Evolutionary conservation across 805 yeast species (phyloP), one percentile per base, ranked within the genome.

Genomic region (Ogataea zsoltii): DNA sequence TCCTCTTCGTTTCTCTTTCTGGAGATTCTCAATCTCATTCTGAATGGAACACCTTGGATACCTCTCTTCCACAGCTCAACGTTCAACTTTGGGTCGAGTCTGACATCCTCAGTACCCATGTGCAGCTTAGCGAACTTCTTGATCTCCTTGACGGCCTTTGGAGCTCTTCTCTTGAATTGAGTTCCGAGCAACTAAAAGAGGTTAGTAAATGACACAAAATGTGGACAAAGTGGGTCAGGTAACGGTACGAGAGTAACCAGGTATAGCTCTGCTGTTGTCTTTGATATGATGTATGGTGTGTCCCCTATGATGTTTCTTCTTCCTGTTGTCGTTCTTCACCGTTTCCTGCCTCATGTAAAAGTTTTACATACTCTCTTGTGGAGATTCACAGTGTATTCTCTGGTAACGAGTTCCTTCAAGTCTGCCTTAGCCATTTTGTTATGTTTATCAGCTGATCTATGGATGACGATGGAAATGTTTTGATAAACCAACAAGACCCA

Each of bases 301-400:
- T 21, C 7, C 9, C 7, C 9, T 21, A 21, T 21, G 25, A 21
- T 21, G 25, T 21, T 14, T 41, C n/a, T 11, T 28, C 31, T 28
- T 11, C 3, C 23, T 7, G 31, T 30, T 26, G n/a, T 30, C 14
- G 23, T 18, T 5, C 33, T n/a, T 13, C 18, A 25, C 13, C 17
- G 12, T 36, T 19, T 28, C 32, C 16, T 14, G 16, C 40, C 18
- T 37, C 40, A 23, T 12, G 30, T 36, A 41, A 38, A 37, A 44
- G 9, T 32, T 35, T 36, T 42, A 86, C 95, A 73, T 85, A 88
- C 96, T 81, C 98, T 90, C 79, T 90, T 92, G 96, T 90, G 96
- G 78, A 92, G 81, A 89, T 94, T 92, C 79, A 94, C 91, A 85
- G 99, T 94, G 89, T 94, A 94, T 82, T 94, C 99, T 79, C 99